phyloP scores from a whole-genome alignment of 164 flowering plant genomes.

The Vitis amurensis region DNA sequence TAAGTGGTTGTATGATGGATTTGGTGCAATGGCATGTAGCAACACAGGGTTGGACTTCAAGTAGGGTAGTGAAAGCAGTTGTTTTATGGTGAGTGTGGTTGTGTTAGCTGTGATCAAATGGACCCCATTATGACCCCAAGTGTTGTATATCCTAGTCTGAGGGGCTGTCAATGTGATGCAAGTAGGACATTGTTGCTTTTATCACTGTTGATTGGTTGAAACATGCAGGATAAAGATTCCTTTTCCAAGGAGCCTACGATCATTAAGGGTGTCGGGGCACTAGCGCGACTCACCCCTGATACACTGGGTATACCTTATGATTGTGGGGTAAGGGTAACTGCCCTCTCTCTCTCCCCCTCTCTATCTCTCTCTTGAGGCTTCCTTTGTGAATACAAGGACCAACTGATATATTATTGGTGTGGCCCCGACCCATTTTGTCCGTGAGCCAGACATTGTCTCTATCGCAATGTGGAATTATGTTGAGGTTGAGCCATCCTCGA shows the following conservation, averaged over 20 bases:
- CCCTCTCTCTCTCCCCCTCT: background rate
- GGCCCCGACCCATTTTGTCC: background rate
- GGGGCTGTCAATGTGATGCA: background rate
- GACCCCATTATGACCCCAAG: background rate
- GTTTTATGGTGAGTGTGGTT: background rate
- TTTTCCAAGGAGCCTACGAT: background rate
- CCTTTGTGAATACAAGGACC: too few relatives aligned
- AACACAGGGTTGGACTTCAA: too few relatives aligned
- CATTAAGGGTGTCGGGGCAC: background rate
- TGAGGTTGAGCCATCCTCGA: background rate
- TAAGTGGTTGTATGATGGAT: background rate
- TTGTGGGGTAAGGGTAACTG: conserved; percentile 1
- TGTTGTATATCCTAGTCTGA: background rate
- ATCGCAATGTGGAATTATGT: conserved; percentile 4
- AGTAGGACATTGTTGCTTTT: conserved; percentile 8
- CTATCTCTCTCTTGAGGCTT: background rate
- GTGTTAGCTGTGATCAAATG: background rate
- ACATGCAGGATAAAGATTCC: conserved; percentile 10
- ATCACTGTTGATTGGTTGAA: conserved; percentile 13
- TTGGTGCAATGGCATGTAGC: background rate
- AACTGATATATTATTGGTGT: background rate
- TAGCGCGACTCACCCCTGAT: background rate
- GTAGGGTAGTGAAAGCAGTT: background rate
- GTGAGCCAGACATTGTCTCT: background rate
- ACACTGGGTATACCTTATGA: conserved; percentile 1